Conservation (phyloP, 2,329 filamentous ascomycete genomes). For the Graphilbum ipis-grandicollis region DNA sequence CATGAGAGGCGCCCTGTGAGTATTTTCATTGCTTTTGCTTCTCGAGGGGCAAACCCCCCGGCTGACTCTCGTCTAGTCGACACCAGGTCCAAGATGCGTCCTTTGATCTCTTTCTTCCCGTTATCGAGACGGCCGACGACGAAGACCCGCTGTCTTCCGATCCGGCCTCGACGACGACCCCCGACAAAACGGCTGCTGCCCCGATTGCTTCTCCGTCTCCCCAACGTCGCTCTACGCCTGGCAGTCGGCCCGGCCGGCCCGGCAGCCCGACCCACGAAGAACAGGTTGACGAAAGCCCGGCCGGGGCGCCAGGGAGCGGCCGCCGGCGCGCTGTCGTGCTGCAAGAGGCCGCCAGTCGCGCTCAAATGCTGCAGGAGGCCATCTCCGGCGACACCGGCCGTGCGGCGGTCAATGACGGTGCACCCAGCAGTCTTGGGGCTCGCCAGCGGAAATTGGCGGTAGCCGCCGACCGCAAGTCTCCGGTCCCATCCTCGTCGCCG, state of each 20-base stretch:
- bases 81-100: slow-evolving; percentile 42
- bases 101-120: slow-evolving; percentile 31
- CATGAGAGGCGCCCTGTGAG: slow-evolving; percentile 46
- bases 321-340: slow-evolving; percentile 23
- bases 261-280: slow-evolving; percentile 13
- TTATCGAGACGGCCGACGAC: no score
- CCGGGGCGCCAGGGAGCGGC: slow-evolving; percentile 37
- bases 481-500: not conserved
- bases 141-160: slow-evolving; percentile 1
- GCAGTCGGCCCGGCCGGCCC: not conserved
- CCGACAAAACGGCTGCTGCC: not conserved
- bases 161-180: not conserved
- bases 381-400: no score
- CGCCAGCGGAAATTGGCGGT: slow-evolving; percentile 13
- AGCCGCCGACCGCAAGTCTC: not conserved
- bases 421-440: no score
- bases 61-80: slow-evolving; percentile 18
- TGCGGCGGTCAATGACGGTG: no score
- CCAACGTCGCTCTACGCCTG: not conserved
- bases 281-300: slow-evolving; percentile 35
- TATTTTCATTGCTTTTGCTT: slow-evolving; percentile 1
- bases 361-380: slow-evolving; percentile 21
- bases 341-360: slow-evolving; percentile 16
- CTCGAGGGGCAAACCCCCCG: no score
- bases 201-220: not conserved